Percentiles rank a stretch among this genome's conserved stretches.
Evolutionary conservation across 768 basidiomycete species (phyloP).

Genomic region (Naganishia randhawae): DNA sequence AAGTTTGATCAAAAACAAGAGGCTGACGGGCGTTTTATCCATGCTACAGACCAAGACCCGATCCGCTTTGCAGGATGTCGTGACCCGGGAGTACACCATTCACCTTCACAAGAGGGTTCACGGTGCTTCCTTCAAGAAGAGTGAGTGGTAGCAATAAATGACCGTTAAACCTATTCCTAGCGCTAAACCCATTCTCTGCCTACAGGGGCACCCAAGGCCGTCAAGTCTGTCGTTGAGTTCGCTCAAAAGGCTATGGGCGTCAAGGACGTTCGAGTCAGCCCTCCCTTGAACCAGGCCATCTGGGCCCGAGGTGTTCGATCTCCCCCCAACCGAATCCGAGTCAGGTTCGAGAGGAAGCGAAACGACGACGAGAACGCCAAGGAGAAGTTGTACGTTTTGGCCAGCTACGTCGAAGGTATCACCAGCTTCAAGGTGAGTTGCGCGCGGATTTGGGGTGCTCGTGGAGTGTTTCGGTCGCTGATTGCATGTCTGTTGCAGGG

Average conservation of each 20-base stretch:
- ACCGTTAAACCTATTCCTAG: neutral
- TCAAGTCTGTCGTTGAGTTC: constrained; percentile 89
- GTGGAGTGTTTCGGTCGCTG: neutral
- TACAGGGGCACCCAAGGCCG: constrained; percentile 73
- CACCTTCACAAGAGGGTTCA: constrained; percentile 93
- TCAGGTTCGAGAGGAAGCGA: constrained; percentile 94
- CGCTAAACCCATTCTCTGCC: neutral
- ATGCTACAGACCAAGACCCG: constrained; percentile 64
- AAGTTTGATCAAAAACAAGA: neutral
- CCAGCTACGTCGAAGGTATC: constrained; percentile 69
- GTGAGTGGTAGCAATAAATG: constrained; percentile 45
- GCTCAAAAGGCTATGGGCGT: constrained; percentile 96
- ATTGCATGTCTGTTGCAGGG: constrained; percentile 56
- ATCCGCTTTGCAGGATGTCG: constrained; percentile 95
- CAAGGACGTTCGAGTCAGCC: constrained; percentile 85
- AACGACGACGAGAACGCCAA: constrained; percentile 99
- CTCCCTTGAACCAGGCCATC: constrained; percentile 89
- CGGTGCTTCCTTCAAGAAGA: constrained; percentile 92
- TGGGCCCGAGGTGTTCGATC: constrained; percentile 93
- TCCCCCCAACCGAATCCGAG: constrained; percentile 83
- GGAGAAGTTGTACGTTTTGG: constrained; percentile 94
- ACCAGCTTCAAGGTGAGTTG: constrained; percentile 72
- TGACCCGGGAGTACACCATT: constrained; percentile 97
- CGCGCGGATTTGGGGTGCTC: neutral
- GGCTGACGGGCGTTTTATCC: neutral